These are phyloP conservation scores for Sophora flavescens DNA, from an alignment of 306 rosid genomes.

Conservation along the genomic window DNA sequence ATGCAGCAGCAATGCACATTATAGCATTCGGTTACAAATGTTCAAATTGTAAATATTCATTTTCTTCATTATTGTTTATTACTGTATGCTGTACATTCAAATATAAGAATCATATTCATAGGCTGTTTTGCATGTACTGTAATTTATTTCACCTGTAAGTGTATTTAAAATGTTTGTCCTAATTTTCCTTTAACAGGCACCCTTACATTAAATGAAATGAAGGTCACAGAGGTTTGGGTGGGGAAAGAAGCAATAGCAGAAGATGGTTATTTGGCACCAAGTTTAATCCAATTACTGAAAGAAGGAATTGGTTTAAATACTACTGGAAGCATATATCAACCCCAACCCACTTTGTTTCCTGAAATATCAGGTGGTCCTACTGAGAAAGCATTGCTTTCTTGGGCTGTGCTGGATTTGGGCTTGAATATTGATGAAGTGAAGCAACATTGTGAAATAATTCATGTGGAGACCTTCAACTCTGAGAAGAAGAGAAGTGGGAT, in stretches of 20 bases:
- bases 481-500: constrained; percentile 22
- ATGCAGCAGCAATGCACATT: too few species aligned
- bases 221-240: not conserved
- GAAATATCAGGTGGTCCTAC: constrained; percentile 10
- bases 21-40: too few species aligned
- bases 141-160: too few species aligned
- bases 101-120: too few species aligned
- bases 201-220: constrained; percentile 1
- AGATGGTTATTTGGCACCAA: not conserved
- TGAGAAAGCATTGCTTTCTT: not conserved
- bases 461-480: constrained; percentile 25
- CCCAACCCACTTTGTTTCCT: not conserved
- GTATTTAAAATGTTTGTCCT: too few species aligned
- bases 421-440: constrained; percentile 19
- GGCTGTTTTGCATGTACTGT: too few species aligned
- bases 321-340: not conserved
- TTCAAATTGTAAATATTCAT: too few species aligned
- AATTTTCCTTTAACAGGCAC: not conserved
- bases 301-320: constrained; percentile 3
- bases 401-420: constrained; percentile 6
- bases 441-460: not conserved
- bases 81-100: too few species aligned
- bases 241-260: constrained; percentile 1
- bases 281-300: not conserved
- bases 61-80: too few species aligned